These are phyloP conservation scores for Suillus subaureus DNA, from an alignment of 768 basidiomycete genomes.

Conservation along the genomic window DNA sequence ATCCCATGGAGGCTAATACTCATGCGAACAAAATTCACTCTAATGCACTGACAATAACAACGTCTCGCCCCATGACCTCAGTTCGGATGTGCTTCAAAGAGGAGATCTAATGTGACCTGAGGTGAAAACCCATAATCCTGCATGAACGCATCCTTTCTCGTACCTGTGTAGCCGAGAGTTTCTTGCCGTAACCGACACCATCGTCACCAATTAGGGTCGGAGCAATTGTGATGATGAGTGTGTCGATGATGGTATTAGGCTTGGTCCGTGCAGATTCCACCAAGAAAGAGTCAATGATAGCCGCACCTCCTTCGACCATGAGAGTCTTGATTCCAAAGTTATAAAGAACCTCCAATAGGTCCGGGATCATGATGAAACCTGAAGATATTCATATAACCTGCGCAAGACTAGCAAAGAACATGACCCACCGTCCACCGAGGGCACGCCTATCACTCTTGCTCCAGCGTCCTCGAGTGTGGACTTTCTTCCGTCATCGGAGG, in stretches of 20 bases:
- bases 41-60: constrained; percentile 26
- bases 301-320: constrained; percentile 97
- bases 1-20: not conserved
- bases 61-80: constrained; percentile 34
- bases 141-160: not conserved
- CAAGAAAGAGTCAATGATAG: constrained; percentile 64
- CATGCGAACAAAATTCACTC: not conserved
- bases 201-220: constrained; percentile 78
- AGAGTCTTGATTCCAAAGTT: constrained; percentile 64
- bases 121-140: not conserved
- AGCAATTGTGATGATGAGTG: constrained; percentile 82
- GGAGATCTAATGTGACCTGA: constrained; percentile 20
- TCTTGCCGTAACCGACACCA: constrained; percentile 60
- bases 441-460: constrained; percentile 60
- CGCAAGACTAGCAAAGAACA: not conserved
- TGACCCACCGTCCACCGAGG: constrained; percentile 38
- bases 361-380: constrained; percentile 47
- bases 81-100: constrained; percentile 31
- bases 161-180: constrained; percentile 22
- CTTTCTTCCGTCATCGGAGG: constrained; percentile 29
- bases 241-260: constrained; percentile 53
- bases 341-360: constrained; percentile 55
- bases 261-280: constrained; percentile 12
- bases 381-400: constrained; percentile 14
- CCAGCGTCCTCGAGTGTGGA: constrained; percentile 62